phyloP scores from a whole-genome alignment of 306 rosid species.

The Trifolium pratense region DNA sequence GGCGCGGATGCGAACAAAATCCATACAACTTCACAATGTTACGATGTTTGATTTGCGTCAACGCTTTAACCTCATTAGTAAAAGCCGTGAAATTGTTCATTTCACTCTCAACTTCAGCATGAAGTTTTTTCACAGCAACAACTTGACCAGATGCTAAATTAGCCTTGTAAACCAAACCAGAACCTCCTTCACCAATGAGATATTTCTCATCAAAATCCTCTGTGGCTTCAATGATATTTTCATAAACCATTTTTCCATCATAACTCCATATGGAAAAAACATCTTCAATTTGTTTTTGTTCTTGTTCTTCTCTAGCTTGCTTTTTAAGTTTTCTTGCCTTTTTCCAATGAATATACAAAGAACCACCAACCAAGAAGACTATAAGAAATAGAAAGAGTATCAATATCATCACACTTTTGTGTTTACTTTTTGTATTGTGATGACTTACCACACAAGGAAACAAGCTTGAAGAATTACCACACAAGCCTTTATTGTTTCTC shows the following conservation, averaged over 20 bases:
- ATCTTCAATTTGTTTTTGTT: background rate
- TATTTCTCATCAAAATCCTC: constrained; percentile 41
- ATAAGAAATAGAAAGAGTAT: background rate
- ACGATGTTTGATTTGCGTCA: constrained; percentile 42
- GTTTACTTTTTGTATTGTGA: background rate
- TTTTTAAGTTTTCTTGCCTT: background rate
- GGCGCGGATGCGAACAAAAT: constrained; percentile 38
- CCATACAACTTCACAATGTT: constrained; percentile 45
- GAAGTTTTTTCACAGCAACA: constrained; percentile 45
- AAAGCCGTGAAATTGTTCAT: constrained; percentile 23
- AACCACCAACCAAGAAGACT: background rate
- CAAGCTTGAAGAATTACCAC: constrained; percentile 31
- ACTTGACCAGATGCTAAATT: constrained; percentile 33
- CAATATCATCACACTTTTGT: background rate
- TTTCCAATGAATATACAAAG: constrained; percentile 1
- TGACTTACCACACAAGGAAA: background rate
- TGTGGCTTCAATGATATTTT: constrained; percentile 45
- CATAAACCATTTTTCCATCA: constrained; percentile 32
- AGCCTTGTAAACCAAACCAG: constrained; percentile 44
- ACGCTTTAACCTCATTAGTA: constrained; percentile 32
- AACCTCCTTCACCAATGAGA: constrained; percentile 37
- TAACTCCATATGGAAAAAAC: constrained; percentile 34
- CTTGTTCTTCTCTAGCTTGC: constrained; percentile 11
- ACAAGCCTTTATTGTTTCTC: constrained; percentile 31
- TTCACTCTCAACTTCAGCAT: constrained; percentile 31